Evolutionary conservation across 2,329 filamentous ascomycete genomes (phyloP), one percentile per base, ranked within the genome.

Genomic region (Dactylonectria estremocensis): DNA sequence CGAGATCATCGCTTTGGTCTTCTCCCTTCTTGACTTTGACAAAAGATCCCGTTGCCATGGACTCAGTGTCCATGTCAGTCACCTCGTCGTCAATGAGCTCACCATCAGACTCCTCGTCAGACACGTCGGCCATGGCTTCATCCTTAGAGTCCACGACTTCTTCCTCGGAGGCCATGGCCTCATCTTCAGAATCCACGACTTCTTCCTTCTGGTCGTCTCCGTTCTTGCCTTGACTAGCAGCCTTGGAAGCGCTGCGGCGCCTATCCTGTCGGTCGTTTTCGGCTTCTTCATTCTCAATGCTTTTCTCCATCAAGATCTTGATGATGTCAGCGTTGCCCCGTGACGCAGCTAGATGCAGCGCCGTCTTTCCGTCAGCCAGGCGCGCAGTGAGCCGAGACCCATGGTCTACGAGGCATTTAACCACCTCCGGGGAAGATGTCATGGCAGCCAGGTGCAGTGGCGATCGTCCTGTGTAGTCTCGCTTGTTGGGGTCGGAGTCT

Each of bases 291-390:
- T 96, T 96, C 33, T 87, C 86, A 64, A 89, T 87, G 74, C 93
- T 96, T 81, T 91, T 94, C 37, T 90, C 85, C 77, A 97, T 87
- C 13, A 97, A 82, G 8, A 91, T 88, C 68, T 87, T 90, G 70
- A 96, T 86, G 69, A 96, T 95, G 18, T 91, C 89, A 1, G 83
- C 77, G 69, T 90, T 83, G 0, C 94, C 94, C 22, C 91, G 87
- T 50, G 90, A 87, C 18, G 93, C 92, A 18, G 94, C 94, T 33
- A 97, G 83, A 79, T 97, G 94, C n/a, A 97, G 85, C 9, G 94
- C 92, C 2, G 93, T 97, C 71, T 89, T 88, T 3, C 94, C 94
- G 78, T 96, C 94, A 0, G 92, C 92, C 45, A 97, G 79, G 56
- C 94, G 89, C 56, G 93, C 87, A 24, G 94, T 88, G 24, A 97